These are phyloP conservation scores for Skeletonema costatum DNA, from an alignment of 108 stramenopile species.

Conservation along the genomic window DNA sequence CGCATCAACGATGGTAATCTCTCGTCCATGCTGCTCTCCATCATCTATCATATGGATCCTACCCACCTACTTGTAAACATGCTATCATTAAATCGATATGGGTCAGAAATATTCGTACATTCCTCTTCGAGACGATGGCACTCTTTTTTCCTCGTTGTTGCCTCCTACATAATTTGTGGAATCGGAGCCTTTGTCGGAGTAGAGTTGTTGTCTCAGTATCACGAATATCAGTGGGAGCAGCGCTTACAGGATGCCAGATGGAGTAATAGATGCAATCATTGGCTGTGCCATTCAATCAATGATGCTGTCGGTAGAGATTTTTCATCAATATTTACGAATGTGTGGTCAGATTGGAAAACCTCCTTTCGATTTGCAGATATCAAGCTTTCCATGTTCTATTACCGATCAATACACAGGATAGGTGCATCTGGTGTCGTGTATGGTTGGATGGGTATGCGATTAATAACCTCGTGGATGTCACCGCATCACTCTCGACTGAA, in stretches of 20 bases:
- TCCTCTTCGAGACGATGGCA: constrained; percentile 23
- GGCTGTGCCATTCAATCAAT: constrained; percentile 35
- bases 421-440: constrained; percentile 43
- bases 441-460: constrained; percentile 47
- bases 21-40: constrained; percentile 36
- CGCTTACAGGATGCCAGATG: constrained; percentile 18
- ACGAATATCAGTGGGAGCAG: constrained; percentile 33
- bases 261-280: constrained; percentile 23
- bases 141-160: constrained; percentile 15
- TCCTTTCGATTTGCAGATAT: constrained; percentile 27
- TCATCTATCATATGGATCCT: constrained; percentile 39
- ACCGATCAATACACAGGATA: constrained; percentile 23
- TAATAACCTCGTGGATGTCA: constrained; percentile 34
- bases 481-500: constrained; percentile 30
- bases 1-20: constrained; percentile 38
- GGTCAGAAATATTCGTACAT: constrained; percentile 28
- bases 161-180: constrained; percentile 27
- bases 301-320: constrained; percentile 27
- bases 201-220: constrained; percentile 21
- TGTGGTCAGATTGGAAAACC: constrained; percentile 26
- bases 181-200: constrained; percentile 27
- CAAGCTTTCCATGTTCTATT: constrained; percentile 18
- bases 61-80: constrained; percentile 37
- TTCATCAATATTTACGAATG: constrained; percentile 35
- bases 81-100: constrained; percentile 33